phyloP scores from a whole-genome alignment of 2,329 filamentous ascomycete species.

The Ascochyta fabae region DNA sequence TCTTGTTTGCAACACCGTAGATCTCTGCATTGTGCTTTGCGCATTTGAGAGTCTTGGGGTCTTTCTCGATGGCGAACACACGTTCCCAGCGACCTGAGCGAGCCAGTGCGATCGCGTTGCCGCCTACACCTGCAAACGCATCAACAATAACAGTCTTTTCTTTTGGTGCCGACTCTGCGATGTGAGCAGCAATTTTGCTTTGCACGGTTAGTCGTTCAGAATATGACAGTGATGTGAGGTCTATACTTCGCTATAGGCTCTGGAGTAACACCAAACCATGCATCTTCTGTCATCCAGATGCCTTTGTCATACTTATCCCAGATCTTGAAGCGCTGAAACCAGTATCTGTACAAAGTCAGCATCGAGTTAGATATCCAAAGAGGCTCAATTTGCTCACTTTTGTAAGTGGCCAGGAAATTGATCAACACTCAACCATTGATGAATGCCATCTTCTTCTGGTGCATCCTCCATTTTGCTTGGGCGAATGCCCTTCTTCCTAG shows the following conservation, averaged over 20 bases:
- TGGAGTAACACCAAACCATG: constrained; percentile 97
- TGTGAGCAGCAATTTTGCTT: constrained; percentile 75
- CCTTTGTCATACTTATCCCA: constrained; percentile 88
- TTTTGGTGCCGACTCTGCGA: constrained; percentile 62
- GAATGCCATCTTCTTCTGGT: constrained; percentile 48
- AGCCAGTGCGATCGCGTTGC: constrained; percentile 95
- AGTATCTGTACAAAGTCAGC: constrained; percentile 71
- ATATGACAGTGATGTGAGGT: background rate
- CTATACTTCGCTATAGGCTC: constrained; percentile 83
- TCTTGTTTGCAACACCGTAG: constrained; percentile 78
- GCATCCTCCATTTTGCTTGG: constrained; percentile 24
- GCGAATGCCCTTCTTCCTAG: background rate
- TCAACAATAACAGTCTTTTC: constrained; percentile 77
- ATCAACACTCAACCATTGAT: constrained; percentile 73
- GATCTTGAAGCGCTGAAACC: constrained; percentile 84
- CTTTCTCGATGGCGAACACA: constrained; percentile 88
- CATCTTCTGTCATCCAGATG: constrained; percentile 87
- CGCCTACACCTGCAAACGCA: constrained; percentile 88
- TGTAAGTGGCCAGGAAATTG: constrained; percentile 84
- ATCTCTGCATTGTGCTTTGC: constrained; percentile 90
- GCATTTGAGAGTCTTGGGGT: constrained; percentile 80
- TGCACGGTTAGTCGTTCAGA: constrained; percentile 13
- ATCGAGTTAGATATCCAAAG: background rate
- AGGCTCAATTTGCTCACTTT: constrained; percentile 64
- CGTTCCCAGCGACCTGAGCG: constrained; percentile 77